Evolutionary conservation across 805 yeast species (phyloP).

Genomic region (Saccharomyces mikatae): DNA sequence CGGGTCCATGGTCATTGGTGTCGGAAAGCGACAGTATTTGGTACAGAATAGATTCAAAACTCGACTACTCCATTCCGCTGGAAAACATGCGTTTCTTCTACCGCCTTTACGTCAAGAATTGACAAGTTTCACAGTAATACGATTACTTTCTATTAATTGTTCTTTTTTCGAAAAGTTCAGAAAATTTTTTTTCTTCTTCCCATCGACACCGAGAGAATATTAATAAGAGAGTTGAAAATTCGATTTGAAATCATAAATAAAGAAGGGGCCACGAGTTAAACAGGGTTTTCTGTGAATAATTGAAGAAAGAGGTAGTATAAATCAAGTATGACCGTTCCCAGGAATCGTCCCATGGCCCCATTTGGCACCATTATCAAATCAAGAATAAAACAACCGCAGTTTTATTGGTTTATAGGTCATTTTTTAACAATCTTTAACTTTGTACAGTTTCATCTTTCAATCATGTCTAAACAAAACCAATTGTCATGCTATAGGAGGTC

Average conservation of each 20-base stretch:
- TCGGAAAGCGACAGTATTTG: conserved; percentile 68
- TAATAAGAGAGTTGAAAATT: neutral
- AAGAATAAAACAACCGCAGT: conserved; percentile 43
- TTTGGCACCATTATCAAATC: conserved; percentile 17
- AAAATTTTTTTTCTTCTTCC: neutral
- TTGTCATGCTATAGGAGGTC: conserved; percentile 35
- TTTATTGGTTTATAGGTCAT: conserved; percentile 66
- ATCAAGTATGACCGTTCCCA: neutral
- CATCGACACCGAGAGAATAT: neutral
- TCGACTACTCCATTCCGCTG: conserved; percentile 57
- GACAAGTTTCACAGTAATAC: neutral
- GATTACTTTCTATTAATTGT: neutral
- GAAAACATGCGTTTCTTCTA: conserved; percentile 87
- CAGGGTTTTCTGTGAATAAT: neutral
- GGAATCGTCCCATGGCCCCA: conserved; percentile 13
- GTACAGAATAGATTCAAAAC: conserved; percentile 53
- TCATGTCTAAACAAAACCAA: conserved; percentile 32
- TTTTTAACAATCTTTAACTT: conserved; percentile 38
- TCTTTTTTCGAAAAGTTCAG: neutral
- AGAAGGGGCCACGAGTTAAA: neutral
- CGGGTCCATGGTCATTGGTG: conserved; percentile 59
- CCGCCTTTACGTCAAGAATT: conserved; percentile 57
- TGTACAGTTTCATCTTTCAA: conserved; percentile 35
- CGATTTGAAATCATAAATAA: neutral
- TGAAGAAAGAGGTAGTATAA: neutral